Evolutionary conservation across 2,329 filamentous ascomycete genomes (phyloP), one percentile per base, ranked within the genome.

Genomic region (Diaporthe sp.): DNA sequence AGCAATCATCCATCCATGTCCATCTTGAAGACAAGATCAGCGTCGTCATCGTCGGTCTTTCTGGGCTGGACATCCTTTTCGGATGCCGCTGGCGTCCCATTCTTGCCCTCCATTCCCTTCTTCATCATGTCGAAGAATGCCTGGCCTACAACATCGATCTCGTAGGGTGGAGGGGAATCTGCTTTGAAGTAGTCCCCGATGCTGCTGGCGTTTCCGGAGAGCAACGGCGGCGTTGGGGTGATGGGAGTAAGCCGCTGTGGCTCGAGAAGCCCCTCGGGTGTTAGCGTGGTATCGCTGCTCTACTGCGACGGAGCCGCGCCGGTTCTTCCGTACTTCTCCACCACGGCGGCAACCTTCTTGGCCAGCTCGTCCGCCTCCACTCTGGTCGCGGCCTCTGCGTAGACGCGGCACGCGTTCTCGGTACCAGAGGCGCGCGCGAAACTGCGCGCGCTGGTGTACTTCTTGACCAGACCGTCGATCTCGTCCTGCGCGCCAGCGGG

Each of bases 361-460:
- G 96, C 95, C 77, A 98, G 89, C 84, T 98, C 95, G 81, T 98
- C 96, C 1, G 96, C 95, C 85, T 98, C 96, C 22, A 92, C 94
- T 78, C 94, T 92, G 62, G 94, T 97, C 51, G 94, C 94, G 5
- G 97, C 97, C 86, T 99, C 97, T 10, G 96, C 96, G 82, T 99
- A 99, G 28, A 99, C 96, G 77, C 97, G 91, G 80, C 98, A 96
- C 3, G 95, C 96, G 84, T 99, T 97, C 85, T 99, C 97, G 0
- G 97, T 99, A 42, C 97, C 97, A 78, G 94, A 97, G 51, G 97
- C 95, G 80, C 97, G 93, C 10, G 95, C 97, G 84, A 99, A 99
- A 68, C 94, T 93, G 78, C 97, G 91, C 3, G 95, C 97, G 80
- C 94, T 94, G 81, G 94, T 94, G 86, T 98, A 98, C 84, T 98